Base-by-base conservation (phyloP, 495 filamentous ascomycete genomes). In the Xylaria telfairii region DNA sequence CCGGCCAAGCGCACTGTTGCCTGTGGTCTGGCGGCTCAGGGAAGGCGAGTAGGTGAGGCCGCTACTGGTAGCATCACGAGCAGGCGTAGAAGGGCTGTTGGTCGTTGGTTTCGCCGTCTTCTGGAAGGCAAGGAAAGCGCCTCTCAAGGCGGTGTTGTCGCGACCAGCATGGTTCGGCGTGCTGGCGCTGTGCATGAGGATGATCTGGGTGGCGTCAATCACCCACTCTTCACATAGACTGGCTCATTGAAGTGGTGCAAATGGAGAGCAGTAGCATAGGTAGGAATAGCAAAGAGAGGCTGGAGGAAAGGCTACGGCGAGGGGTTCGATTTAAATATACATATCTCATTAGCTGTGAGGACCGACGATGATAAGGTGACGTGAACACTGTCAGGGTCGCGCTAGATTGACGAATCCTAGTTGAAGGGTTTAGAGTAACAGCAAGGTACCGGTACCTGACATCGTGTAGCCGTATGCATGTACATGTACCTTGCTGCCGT, bases 101-200 rank as follows among this genome's bases (percentile, higher is more conserved):
- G 64, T 68, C 34, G 68, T 37, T 26, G 62, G 54, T 39, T 60
- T 77, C 24, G 78, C 74, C 8, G 75, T 73, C 63, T 82, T 81
- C 56, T 81, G 79, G 72, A 85, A 86, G 26, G 84, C 84, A 24
- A 84, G 77, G 0, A 78, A 83, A 17, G 84, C 84, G 57, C 84
- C 84, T 68, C 83, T 83, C 70, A 86, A 69, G 56, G 83, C 83
- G n/a, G 82, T 76, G 12, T 80, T 72, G 32, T 75, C 71, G 47
- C 71, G 71, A 68, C 65, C 66, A 67, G 57, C 57, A 24, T 70
- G 73, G 67, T 70, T 72, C 47, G 63, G 73, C 60, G 65, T 65
- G 63, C 34, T 28, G 75, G 74, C 71, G 69, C 73, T 65, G 51
- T 72, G 78, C 74, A 75, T 79, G 73, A 71, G 74, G 68, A 46